These are phyloP conservation scores for Tremellales sp. DNA, from an alignment of 1,284 basidiomycete species.

Conservation along the genomic window DNA sequence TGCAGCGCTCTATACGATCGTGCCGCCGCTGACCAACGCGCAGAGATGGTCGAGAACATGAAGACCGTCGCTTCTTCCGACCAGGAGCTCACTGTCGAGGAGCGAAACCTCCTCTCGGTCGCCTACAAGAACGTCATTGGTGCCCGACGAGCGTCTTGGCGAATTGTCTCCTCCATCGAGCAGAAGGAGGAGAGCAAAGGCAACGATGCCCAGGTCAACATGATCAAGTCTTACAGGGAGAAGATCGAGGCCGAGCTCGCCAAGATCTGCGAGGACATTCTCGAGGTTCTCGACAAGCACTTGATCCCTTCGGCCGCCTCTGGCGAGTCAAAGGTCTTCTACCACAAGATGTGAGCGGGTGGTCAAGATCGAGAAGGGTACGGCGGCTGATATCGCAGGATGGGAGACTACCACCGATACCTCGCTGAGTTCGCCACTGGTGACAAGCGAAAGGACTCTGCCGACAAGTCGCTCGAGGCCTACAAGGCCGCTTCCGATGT, in stretches of 20 bases:
- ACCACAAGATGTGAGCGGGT: slow-evolving; percentile 99
- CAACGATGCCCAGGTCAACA: slow-evolving; percentile 92
- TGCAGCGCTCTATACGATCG: not conserved
- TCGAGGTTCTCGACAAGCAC: slow-evolving; percentile 97
- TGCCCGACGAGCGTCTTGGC: slow-evolving; percentile 97
- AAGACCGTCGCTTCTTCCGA: slow-evolving; percentile 94
- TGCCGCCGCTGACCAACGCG: not conserved
- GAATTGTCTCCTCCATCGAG: slow-evolving; percentile 98
- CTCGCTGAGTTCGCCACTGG: slow-evolving; percentile 99
- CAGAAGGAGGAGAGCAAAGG: slow-evolving; percentile 99
- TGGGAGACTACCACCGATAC: slow-evolving; percentile 99
- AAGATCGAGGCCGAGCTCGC: slow-evolving; percentile 98
- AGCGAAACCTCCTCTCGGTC: slow-evolving; percentile 97
- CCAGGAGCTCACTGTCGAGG: slow-evolving; percentile 98
- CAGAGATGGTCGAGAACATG: slow-evolving; percentile 99
- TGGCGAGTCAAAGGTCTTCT: slow-evolving; percentile 99
- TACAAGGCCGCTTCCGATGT: slow-evolving; percentile 99
- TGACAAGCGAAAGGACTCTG: slow-evolving; percentile 96
- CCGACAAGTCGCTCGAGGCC: slow-evolving; percentile 97
- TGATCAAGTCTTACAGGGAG: slow-evolving; percentile 99
- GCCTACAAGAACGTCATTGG: slow-evolving; percentile 99
- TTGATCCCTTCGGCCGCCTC: slow-evolving; percentile 96
- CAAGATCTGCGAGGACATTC: slow-evolving; percentile 99
- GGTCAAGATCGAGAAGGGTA: too few relatives aligned
- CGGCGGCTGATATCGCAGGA: slow-evolving; percentile 60